Conservation (phyloP, 2,329 filamentous ascomycete genomes). For the Sclerotinia nivalis region DNA sequence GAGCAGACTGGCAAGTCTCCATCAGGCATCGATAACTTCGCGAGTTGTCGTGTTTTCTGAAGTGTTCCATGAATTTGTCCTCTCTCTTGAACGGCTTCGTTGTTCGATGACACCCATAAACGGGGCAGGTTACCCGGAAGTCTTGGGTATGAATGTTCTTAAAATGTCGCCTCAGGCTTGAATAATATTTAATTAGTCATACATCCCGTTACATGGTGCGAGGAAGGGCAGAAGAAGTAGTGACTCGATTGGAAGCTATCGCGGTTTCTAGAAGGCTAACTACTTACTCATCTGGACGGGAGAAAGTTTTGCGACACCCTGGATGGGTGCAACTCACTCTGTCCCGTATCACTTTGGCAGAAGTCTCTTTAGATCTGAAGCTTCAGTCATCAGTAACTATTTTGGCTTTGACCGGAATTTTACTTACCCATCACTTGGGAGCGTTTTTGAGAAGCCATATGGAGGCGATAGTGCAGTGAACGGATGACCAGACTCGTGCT, state of each 20-base stretch:
- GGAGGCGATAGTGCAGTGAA: neutral
- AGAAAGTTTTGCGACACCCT: neutral
- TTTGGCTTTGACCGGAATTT: neutral
- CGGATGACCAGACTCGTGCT: neutral
- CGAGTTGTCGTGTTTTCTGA: neutral
- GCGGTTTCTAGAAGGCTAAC: neutral
- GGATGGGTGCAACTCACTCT: neutral
- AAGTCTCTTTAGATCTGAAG: neutral
- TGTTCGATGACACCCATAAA: neutral
- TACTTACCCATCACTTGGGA: neutral
- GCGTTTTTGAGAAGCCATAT: neutral
- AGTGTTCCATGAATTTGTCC: neutral
- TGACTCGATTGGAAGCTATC: neutral
- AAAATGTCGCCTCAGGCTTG: neutral
- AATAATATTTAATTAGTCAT: neutral
- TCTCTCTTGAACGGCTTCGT: neutral
- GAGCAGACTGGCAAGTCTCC: neutral
- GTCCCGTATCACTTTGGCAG: rapidly evolving
- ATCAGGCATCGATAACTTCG: neutral
- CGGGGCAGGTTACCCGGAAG: neutral
- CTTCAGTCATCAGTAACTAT: neutral
- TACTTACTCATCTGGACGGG: neutral
- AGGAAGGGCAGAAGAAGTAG: neutral
- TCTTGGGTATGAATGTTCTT: neutral
- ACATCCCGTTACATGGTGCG: neutral